A percentile compares a stretch with the other conserved stretches of the same genome.
Evolutionary conservation across 495 filamentous ascomycete genomes (phyloP).

Genomic region (Aspergillus ostianus): DNA sequence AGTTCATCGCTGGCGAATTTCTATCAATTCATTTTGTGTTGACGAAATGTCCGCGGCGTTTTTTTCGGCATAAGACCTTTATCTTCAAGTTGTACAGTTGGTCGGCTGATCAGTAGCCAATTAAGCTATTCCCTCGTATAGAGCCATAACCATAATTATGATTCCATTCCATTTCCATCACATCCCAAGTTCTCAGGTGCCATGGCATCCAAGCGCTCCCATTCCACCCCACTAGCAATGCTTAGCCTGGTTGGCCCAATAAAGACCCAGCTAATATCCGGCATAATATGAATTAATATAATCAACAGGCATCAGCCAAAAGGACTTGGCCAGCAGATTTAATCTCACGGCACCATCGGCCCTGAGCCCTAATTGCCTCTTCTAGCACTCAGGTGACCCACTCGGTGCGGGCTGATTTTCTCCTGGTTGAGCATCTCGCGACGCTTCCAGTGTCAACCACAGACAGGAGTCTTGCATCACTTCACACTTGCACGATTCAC

Average conservation of each 20-base stretch:
- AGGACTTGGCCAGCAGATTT: too few relatives aligned
- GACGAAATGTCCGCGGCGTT: slow-evolving; percentile 9
- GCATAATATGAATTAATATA: too few relatives aligned
- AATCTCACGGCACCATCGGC: too few relatives aligned
- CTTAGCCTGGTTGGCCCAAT: neutral
- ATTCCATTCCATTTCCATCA: neutral
- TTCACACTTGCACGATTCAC: too few relatives aligned
- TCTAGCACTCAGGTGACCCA: slow-evolving; percentile 1
- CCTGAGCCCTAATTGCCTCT: neutral
- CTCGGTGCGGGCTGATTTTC: slow-evolving; percentile 10
- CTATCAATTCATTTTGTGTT: neutral
- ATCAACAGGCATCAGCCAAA: too few relatives aligned
- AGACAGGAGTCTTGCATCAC: neutral
- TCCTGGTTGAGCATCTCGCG: neutral
- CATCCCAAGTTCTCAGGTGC: too few relatives aligned
- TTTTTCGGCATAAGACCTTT: slow-evolving; percentile 5
- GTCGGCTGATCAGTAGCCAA: slow-evolving; percentile 11
- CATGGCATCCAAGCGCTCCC: too few relatives aligned
- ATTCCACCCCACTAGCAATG: neutral
- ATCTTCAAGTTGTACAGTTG: slow-evolving; percentile 21
- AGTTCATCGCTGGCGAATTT: slow-evolving; percentile 17
- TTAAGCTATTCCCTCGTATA: slow-evolving; percentile 13
- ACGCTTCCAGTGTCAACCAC: neutral
- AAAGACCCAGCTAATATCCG: too few relatives aligned
- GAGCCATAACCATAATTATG: slow-evolving; percentile 15